Evolutionary conservation across 495 filamentous ascomycete species (phyloP).

Genomic region (Xylaria venustula): DNA sequence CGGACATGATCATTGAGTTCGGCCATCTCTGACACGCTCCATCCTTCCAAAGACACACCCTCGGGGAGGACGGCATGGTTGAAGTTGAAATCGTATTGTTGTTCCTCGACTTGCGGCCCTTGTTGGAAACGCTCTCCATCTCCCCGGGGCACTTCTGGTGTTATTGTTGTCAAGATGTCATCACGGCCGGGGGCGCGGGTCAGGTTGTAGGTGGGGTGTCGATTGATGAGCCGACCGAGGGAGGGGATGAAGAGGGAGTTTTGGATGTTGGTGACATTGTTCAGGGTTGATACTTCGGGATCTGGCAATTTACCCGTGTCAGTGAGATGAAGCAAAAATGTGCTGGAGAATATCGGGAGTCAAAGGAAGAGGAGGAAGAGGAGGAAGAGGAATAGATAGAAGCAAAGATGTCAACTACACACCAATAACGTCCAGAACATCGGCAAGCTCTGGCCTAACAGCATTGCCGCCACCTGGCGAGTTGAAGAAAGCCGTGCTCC

Average conservation of each 20-base stretch:
- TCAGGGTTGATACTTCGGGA: constrained; percentile 70
- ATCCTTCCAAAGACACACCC: constrained; percentile 63
- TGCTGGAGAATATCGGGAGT: too few relatives aligned
- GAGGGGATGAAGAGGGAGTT: constrained; percentile 76
- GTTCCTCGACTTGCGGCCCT: constrained; percentile 12
- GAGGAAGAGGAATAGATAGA: background rate
- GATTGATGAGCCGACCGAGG: constrained; percentile 64
- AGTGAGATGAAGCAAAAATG: background rate
- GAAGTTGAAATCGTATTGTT: constrained; percentile 25
- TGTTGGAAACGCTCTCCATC: constrained; percentile 30
- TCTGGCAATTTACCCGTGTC: constrained; percentile 42
- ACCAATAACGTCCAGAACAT: constrained; percentile 73
- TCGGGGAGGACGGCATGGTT: constrained; percentile 60
- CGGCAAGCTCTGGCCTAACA: constrained; percentile 61
- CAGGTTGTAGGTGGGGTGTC: constrained; percentile 71
- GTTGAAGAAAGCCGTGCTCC: constrained; percentile 33
- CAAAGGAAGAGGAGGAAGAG: background rate
- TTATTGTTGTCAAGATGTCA: constrained; percentile 17
- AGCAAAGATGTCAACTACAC: constrained; percentile 22
- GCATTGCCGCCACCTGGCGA: constrained; percentile 34
- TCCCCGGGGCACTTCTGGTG: constrained; percentile 18
- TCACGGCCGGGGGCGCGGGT: constrained; percentile 43
- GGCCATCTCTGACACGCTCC: constrained; percentile 65
- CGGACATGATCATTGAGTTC: constrained; percentile 78
- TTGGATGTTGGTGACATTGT: constrained; percentile 75